Evolutionary conservation across 164 flowering plant genomes (phyloP).

Genomic region (Chloranthus sessilifolius): DNA sequence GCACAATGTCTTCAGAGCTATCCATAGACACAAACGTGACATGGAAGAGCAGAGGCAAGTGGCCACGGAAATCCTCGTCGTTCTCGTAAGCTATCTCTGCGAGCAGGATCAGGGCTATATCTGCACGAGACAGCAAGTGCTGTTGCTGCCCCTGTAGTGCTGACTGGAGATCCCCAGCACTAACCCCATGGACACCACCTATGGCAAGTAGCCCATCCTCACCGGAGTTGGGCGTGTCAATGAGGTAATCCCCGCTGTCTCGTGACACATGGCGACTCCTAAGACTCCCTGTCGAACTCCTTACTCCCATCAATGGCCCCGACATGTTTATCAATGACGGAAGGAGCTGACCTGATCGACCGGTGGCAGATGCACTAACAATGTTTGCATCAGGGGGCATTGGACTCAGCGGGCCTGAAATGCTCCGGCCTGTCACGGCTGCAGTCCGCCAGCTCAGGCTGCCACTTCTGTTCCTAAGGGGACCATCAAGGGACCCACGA

Average conservation of each 20-base stretch:
- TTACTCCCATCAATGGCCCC: conserved; percentile 90
- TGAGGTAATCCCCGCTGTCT: conserved; percentile 93
- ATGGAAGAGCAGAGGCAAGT: conserved; percentile 90
- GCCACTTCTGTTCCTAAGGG: conserved; percentile 86
- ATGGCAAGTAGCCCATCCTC: conserved; percentile 80
- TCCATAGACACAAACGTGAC: conserved; percentile 99
- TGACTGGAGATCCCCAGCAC: conserved; percentile 93
- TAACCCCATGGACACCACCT: conserved; percentile 57
- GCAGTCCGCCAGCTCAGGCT: conserved; percentile 95
- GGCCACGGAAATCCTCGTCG: conserved; percentile 95
- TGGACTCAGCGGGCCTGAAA: conserved; percentile 90
- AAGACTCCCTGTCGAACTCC: conserved; percentile 88
- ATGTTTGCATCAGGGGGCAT: conserved; percentile 87
- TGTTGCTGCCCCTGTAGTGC: conserved; percentile 97
- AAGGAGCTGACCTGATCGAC: conserved; percentile 92
- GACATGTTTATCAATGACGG: conserved; percentile 92
- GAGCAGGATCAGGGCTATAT: conserved; percentile 89
- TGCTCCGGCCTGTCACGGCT: conserved; percentile 75
- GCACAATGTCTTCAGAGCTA: conserved; percentile 95
- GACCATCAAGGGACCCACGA: conserved; percentile 93
- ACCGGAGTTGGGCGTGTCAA: conserved; percentile 94
- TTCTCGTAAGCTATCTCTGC: conserved; percentile 99
- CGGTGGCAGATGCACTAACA: conserved; percentile 59
- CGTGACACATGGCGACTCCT: conserved; percentile 93
- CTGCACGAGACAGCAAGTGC: conserved; percentile 91